Evolutionary conservation across 2,329 filamentous ascomycete species (phyloP), one percentile per base, ranked within the genome.

Genomic region (Aspergillus tanneri): DNA sequence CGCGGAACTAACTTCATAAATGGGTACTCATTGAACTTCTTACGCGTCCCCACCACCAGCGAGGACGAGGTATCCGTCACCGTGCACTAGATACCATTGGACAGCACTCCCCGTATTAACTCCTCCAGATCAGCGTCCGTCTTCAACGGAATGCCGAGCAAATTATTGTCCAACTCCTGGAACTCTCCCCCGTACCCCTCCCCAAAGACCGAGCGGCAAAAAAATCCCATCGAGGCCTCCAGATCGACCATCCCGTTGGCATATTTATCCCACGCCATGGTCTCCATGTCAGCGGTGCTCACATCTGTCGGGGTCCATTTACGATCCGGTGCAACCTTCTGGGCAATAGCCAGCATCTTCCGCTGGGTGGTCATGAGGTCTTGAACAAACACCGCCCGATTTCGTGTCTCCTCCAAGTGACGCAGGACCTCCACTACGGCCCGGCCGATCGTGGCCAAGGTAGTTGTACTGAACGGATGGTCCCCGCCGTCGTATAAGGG

Each of bases 381-480:
- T 21, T 49, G 44, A 10, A 53, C 27, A 24, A 34, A 47, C 3
- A 54, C 36, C 6, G 32, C 25, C 14, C 47, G 38, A 32, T 57
- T 55, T 34, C 47, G 43, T 10, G 52, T 55, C 12, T 34, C 47
- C 0, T 44, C 22, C 2, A 37, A 7, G 18, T 35, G 42, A n/a
- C 3, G 18, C 28, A 44, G 23, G 7, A 37, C 21, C 2, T 16
- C 42, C 7, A 44, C 32, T 10, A 44, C 42, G 3, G 32, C 42
- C 42, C 21, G 12, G 0, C 41, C 54, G 19, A 53, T 38, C 9
- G 34, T 52, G 11, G 47, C 12, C 4, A 54, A 24, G 12, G 39
- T 54, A 10, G 54, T 53, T 1, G 43, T 46, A 14, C 46, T 51
- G 25, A 57, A 51, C 2, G 45, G 45, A 2, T 39, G 37, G 9